phyloP scores from a whole-genome alignment of 2,329 filamentous ascomycete genomes.

The Elsinoe ampelina region DNA sequence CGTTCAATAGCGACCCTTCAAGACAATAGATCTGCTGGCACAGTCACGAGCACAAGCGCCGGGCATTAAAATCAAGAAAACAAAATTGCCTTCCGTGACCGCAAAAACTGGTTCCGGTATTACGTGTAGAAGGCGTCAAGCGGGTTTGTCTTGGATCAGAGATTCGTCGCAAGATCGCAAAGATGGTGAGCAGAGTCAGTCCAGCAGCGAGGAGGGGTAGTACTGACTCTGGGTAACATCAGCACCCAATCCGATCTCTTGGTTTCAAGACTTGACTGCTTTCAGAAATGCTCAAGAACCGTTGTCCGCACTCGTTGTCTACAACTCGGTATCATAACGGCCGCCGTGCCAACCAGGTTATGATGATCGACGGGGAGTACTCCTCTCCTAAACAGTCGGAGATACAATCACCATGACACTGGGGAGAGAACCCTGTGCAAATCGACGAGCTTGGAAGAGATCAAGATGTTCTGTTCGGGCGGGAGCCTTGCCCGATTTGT shows the following conservation, averaged over 20 bases:
- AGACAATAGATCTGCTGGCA: constrained; percentile 9
- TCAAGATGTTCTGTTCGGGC: constrained; percentile 3
- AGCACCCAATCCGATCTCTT: not conserved
- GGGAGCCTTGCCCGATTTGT: constrained; percentile 2
- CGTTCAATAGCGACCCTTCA: not conserved
- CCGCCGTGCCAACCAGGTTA: not conserved
- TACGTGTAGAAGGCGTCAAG: not conserved
- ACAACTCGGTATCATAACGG: not conserved
- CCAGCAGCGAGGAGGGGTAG: constrained; percentile 1
- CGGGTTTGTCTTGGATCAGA: not conserved
- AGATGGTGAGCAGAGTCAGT: constrained; percentile 1
- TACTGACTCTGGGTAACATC: not conserved
- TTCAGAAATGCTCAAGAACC: not conserved
- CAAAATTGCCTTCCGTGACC: not conserved
- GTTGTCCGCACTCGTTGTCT: not conserved
- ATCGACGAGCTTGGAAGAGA: not conserved
- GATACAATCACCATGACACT: not conserved
- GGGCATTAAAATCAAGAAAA: not conserved
- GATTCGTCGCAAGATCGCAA: not conserved
- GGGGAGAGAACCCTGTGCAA: not conserved
- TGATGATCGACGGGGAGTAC: not conserved
- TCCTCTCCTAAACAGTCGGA: not conserved
- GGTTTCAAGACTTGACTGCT: not conserved
- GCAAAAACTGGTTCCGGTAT: not conserved
- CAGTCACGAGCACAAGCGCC: constrained; percentile 1